Percentiles rank a stretch among this genome's conserved stretches.
These are phyloP conservation scores for Lophium mytilinum DNA, from an alignment of 495 filamentous ascomycete genomes.

Conservation along the genomic window DNA sequence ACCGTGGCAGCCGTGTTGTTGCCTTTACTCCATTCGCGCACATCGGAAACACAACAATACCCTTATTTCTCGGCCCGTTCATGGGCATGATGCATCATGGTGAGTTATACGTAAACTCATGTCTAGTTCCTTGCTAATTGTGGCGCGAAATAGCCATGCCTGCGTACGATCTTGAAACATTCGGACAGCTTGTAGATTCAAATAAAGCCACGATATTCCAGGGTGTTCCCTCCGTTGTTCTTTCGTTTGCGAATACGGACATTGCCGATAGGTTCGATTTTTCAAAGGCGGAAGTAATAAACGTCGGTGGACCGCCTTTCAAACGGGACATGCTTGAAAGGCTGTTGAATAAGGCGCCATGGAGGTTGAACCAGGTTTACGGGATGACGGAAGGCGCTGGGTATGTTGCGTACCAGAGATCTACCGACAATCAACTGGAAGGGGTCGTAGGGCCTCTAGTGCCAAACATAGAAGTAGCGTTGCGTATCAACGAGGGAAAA, in stretches of 20 bases:
- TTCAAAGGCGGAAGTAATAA: slow-evolving; percentile 3
- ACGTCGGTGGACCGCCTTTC: slow-evolving; percentile 10
- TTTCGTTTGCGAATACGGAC: slow-evolving; percentile 11
- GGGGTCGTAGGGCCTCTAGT: slow-evolving; percentile 7
- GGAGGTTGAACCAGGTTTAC: slow-evolving; percentile 8
- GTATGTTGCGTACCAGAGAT: slow-evolving; percentile 10
- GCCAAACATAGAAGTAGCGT: slow-evolving; percentile 3
- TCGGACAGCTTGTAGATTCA: slow-evolving; percentile 8
- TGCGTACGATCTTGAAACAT: slow-evolving; percentile 10
- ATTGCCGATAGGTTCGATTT: slow-evolving; percentile 15
- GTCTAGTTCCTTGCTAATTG: not conserved
- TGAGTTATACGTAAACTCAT: not conserved
- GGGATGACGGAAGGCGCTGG: slow-evolving; percentile 17
- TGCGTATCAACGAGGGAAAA: slow-evolving; percentile 3
- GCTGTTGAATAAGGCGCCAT: slow-evolving; percentile 2
- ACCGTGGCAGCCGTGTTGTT: slow-evolving; percentile 23
- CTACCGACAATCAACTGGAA: not conserved
- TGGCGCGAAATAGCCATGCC: slow-evolving; percentile 6
- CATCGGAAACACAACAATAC: slow-evolving; percentile 35
- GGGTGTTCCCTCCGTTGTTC: slow-evolving; percentile 11
- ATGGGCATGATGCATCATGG: slow-evolving; percentile 13
- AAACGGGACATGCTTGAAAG: slow-evolving; percentile 4
- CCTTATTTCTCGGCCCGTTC: slow-evolving; percentile 24
- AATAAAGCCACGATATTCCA: slow-evolving; percentile 12
- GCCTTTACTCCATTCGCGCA: slow-evolving; percentile 36